Evolutionary conservation across 2,329 filamentous ascomycete genomes (phyloP).

Genomic region (Ceratocystis huliohia): DNA sequence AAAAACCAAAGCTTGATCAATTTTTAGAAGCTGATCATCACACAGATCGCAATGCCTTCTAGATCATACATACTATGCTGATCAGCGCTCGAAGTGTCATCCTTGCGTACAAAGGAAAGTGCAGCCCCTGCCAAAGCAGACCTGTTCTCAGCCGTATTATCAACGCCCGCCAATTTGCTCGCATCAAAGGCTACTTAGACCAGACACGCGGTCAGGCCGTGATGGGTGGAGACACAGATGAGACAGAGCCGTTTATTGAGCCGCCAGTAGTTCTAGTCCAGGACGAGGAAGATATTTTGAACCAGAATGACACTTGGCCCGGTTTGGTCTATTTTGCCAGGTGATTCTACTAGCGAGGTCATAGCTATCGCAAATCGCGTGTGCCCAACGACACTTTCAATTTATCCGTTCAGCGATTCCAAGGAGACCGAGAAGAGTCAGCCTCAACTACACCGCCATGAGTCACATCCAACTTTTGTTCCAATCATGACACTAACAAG

Average conservation of each 20-base stretch:
- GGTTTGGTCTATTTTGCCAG: constrained; percentile 70
- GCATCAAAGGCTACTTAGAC: constrained; percentile 87
- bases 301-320: constrained; percentile 75
- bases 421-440: constrained; percentile 61
- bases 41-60: no score
- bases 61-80: no score
- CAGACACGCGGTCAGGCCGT: constrained; percentile 70
- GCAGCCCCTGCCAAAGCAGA: no score
- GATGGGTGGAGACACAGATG: constrained; percentile 78
- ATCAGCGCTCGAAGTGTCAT: no score
- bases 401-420: constrained; percentile 77
- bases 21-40: no score
- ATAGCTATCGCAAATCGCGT: constrained; percentile 70
- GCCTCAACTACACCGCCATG: constrained; percentile 23
- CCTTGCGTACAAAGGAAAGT: no score
- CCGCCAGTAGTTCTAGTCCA: constrained; percentile 81
- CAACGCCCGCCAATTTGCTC: constrained; percentile 64
- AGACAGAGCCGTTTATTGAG: constrained; percentile 61
- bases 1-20: no score
- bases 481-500: neutral
- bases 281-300: constrained; percentile 60
- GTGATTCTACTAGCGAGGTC: constrained; percentile 70
- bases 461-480: neutral
- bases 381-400: constrained; percentile 67
- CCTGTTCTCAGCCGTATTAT: constrained; percentile 69